A percentile compares a stretch with the other conserved stretches of the same genome.
Conservation (phyloP, 2,329 filamentous ascomycete genomes). For the Apiospora aurea region DNA sequence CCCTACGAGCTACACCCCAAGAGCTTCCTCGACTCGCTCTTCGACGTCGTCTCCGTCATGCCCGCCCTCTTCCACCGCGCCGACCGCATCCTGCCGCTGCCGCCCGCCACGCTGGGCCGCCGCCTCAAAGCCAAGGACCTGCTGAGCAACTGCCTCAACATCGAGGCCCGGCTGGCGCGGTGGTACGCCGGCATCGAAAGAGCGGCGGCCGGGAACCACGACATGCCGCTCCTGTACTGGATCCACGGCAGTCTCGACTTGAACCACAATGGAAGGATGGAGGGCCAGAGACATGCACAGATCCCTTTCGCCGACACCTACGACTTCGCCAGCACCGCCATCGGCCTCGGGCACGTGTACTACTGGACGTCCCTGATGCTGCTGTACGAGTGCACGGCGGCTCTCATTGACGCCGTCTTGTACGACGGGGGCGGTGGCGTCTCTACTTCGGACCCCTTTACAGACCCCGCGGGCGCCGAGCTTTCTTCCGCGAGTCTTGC, state of each 20-base stretch:
- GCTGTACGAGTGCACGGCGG: slow-evolving; percentile 56
- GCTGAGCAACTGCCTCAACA: slow-evolving; percentile 53
- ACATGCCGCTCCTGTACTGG: slow-evolving; percentile 49
- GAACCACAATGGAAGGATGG: neutral
- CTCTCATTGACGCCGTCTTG: slow-evolving; percentile 52
- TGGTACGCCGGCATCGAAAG: slow-evolving; percentile 51
- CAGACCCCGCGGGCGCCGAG: neutral
- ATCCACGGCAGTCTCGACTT: slow-evolving; percentile 36
- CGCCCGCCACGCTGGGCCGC: slow-evolving; percentile 37
- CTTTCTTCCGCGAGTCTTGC: neutral
- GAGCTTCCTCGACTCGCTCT: slow-evolving; percentile 56
- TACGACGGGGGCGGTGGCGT: slow-evolving; percentile 49
- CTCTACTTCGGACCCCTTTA: neutral
- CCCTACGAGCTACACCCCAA: slow-evolving; percentile 62
- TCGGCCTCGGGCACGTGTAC: slow-evolving; percentile 57
- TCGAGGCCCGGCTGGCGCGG: slow-evolving; percentile 55
- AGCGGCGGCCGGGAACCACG: slow-evolving; percentile 33
- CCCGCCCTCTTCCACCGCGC: slow-evolving; percentile 55
- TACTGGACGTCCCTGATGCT: slow-evolving; percentile 61
- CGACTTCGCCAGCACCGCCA: slow-evolving; percentile 52
- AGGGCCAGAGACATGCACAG: slow-evolving; percentile 36
- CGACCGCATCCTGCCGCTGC: slow-evolving; percentile 49
- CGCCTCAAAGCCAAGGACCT: slow-evolving; percentile 56
- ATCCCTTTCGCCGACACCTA: slow-evolving; percentile 55
- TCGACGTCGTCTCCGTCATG: slow-evolving; percentile 57